Evolutionary conservation across 768 basidiomycete species (phyloP), one percentile per base, ranked within the genome.

Genomic region (Infundibulicybe gibba): DNA sequence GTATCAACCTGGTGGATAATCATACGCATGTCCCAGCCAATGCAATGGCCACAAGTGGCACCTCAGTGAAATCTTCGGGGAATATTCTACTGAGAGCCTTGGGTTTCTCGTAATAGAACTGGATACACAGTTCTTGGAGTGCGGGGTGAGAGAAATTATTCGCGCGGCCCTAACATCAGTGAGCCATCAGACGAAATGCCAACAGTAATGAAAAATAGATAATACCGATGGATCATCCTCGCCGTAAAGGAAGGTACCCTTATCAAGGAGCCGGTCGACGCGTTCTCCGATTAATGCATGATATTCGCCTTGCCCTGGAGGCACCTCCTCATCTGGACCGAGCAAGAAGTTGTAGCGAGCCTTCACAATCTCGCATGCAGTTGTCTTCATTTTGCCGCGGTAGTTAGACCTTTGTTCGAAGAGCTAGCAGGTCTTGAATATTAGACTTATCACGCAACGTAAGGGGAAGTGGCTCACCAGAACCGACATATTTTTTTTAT

Each of bases 81-180:
- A 45, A 49, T 3, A 21, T 33, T 14, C 17, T 10, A 15, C 40
- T 41, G 12, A 49, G 4, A 16, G 17, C 32, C 17, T 12, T 38
- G 10, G 14, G 32, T 20, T 41, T 21, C 35, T 38, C 38, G 47
- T 50, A 50, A 14, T 35, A 49, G 38, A 51, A 51, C 4, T 39
- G 17, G 16, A 51, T 15, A 13, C 50, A 51, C 2, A 51, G 47
- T 32, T 33, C 47, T 5, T 45, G 43, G 3, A 51, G 41, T 32
- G 45, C 40, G 6, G 50, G 47, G 40, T 51, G 47, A 13, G n/a
- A 20, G 6, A 51, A 49, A 39, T 51, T 51, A 4, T 49, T 33
- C 8, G 33, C 44, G 41, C 48, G 47, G 17, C 50, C 50, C 50
- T 51, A 25, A 16, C 19, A 41, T 20, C 5, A 17, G 16, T 3